Evolutionary conservation across 2,329 filamentous ascomycete species (phyloP).

Genomic region (Sarocladium strictum): DNA sequence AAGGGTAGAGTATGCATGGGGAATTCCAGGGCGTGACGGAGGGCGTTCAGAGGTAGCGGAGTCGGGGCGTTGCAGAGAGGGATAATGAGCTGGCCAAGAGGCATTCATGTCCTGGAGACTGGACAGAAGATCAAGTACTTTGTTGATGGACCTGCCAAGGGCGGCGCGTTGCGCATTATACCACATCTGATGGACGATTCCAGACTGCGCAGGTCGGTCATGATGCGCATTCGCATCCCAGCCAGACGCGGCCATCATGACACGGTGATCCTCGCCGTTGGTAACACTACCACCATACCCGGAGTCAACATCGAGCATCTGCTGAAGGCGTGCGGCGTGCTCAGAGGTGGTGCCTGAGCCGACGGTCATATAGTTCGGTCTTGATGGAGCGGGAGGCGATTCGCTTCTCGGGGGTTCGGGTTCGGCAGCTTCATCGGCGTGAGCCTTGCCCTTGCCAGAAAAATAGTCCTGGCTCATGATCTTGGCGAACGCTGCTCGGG

Average conservation of each 20-base stretch:
- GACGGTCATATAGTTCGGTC: constrained; percentile 78
- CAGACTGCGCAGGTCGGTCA: constrained; percentile 50
- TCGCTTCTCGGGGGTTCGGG: constrained; percentile 20
- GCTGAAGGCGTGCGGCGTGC: constrained; percentile 73
- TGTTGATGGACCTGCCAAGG: constrained; percentile 81
- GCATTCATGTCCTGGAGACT: constrained; percentile 83
- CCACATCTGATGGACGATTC: constrained; percentile 85
- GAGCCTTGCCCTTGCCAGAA: constrained; percentile 47
- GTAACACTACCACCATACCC: constrained; percentile 81
- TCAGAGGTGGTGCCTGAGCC: constrained; percentile 76
- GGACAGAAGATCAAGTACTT: constrained; percentile 77
- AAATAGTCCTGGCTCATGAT: constrained; percentile 58
- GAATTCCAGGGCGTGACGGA: constrained; percentile 53
- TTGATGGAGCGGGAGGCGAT: constrained; percentile 20
- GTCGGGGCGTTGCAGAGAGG: constrained; percentile 66
- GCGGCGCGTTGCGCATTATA: constrained; percentile 89
- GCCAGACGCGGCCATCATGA: constrained; percentile 38
- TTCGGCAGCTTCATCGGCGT: constrained; percentile 22
- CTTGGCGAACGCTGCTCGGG: constrained; percentile 19
- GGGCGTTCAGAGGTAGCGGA: constrained; percentile 35
- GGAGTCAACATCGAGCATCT: constrained; percentile 79
- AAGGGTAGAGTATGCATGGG: constrained; percentile 55
- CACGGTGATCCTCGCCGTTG: constrained; percentile 47
- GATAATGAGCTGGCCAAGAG: constrained; percentile 92
- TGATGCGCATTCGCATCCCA: constrained; percentile 40